A percentile compares a stretch with the other conserved stretches of the same genome.
Evolutionary conservation across 495 filamentous ascomycete species (phyloP).

Genomic region (Xylaria palmicola): DNA sequence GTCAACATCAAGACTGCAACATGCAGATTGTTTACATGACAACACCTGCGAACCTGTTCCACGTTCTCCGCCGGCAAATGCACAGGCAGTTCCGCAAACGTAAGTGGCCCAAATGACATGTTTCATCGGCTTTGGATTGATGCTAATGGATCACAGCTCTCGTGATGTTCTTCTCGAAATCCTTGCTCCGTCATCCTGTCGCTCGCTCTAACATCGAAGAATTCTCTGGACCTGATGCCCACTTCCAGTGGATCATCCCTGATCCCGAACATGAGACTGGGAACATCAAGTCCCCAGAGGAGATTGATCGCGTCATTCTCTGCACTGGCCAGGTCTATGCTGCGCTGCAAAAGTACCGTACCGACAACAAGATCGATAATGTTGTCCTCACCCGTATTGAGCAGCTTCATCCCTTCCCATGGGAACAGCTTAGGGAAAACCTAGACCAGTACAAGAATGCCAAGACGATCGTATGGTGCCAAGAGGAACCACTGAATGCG

Average conservation of each 20-base stretch:
- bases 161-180: conserved; percentile 96
- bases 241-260: conserved; percentile 94
- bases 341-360: conserved; percentile 86
- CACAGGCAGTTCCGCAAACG: conserved; percentile 98
- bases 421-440: conserved; percentile 93
- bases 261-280: conserved; percentile 76
- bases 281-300: conserved; percentile 71
- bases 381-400: conserved; percentile 93
- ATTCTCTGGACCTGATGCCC: conserved; percentile 75
- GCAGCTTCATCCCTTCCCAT: conserved; percentile 98
- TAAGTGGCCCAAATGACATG: conserved; percentile 47
- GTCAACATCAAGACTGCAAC: conserved; percentile 99
- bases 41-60: conserved; percentile 89
- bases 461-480: conserved; percentile 91
- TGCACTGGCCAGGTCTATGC: conserved; percentile 95
- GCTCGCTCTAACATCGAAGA: conserved; percentile 86
- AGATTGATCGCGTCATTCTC: conserved; percentile 91
- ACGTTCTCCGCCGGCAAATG: conserved; percentile 94
- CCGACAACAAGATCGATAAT: conserved; percentile 77
- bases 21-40: conserved; percentile 98
- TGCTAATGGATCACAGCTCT: conserved; percentile 57
- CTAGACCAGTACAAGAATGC: conserved; percentile 94
- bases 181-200: conserved; percentile 86
- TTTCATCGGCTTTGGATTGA: background rate
- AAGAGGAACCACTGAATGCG: conserved; percentile 97